Evolutionary conservation across 2,329 filamentous ascomycete genomes (phyloP).

Genomic region (Juglanconis juglandina): DNA sequence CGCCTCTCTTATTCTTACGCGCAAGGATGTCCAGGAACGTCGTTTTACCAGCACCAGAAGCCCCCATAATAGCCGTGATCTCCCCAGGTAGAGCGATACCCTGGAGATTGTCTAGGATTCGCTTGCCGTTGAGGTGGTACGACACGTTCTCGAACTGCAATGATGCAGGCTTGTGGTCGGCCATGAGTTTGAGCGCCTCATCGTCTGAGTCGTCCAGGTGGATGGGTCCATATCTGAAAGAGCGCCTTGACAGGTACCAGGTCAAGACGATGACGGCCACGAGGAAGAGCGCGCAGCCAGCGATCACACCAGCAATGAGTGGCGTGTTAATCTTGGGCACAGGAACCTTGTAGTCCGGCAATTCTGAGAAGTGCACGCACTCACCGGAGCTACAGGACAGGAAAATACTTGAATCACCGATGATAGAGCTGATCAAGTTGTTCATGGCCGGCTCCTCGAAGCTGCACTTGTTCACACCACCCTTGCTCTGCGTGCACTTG

Average conservation of each 20-base stretch:
- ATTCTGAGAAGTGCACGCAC: slow-evolving; percentile 87
- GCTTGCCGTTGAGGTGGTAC: slow-evolving; percentile 82
- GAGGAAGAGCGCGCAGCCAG: slow-evolving; percentile 78
- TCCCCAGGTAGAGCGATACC: slow-evolving; percentile 94
- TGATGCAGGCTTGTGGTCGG: slow-evolving; percentile 86
- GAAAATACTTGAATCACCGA: slow-evolving; percentile 86
- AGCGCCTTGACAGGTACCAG: slow-evolving; percentile 84
- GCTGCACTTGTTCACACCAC: slow-evolving; percentile 63
- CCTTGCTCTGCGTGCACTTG: slow-evolving; percentile 65
- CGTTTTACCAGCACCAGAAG: slow-evolving; percentile 94
- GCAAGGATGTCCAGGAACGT: slow-evolving; percentile 95
- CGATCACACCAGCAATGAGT: slow-evolving; percentile 90
- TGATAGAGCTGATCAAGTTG: slow-evolving; percentile 79
- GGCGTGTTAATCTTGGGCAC: slow-evolving; percentile 96
- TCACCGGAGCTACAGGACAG: slow-evolving; percentile 82
- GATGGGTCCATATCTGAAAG: slow-evolving; percentile 67
- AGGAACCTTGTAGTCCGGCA: slow-evolving; percentile 84
- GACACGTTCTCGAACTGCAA: slow-evolving; percentile 84
- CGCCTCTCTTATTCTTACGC: slow-evolving; percentile 91
- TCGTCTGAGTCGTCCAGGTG: slow-evolving; percentile 87
- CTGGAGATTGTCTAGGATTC: slow-evolving; percentile 75
- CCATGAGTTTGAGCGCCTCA: slow-evolving; percentile 79
- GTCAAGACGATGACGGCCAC: slow-evolving; percentile 78
- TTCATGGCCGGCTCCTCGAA: slow-evolving; percentile 95
- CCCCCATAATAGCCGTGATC: slow-evolving; percentile 95